Evolutionary conservation across 148 eudicot genomes (phyloP).

Genomic region (Chenopodium quinoa): DNA sequence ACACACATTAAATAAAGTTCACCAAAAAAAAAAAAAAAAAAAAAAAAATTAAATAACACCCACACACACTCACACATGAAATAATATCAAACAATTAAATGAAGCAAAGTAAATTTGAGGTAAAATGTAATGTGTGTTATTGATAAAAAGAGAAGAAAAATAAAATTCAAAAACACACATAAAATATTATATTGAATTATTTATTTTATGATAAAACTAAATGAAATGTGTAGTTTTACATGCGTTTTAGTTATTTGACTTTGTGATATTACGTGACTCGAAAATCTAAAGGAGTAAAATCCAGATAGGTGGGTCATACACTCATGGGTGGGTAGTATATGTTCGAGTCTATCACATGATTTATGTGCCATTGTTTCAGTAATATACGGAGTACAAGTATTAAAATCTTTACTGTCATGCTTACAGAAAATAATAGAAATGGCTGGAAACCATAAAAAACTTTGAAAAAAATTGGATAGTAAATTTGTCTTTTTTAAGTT

Average conservation of each 20-base stretch:
- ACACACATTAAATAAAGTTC: no score
- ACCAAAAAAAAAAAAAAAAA: no score
- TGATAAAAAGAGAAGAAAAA: background rate
- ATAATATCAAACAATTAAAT: no score
- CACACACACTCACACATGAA: no score
- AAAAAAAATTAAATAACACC: no score
- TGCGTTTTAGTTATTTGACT: constrained; percentile 9
- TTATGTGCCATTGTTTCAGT: background rate
- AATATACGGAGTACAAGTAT: background rate
- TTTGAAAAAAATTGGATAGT: background rate
- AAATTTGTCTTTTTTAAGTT: no score
- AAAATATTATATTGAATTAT: no score
- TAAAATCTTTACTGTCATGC: background rate
- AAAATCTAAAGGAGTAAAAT: background rate
- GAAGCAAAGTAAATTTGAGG: no score
- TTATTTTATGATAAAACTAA: background rate
- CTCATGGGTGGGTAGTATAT: background rate
- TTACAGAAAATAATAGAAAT: background rate
- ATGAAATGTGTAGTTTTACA: background rate
- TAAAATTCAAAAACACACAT: background rate
- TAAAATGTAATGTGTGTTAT: no score
- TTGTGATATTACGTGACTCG: background rate
- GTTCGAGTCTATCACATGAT: background rate
- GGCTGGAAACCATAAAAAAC: background rate
- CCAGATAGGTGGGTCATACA: background rate